These are phyloP conservation scores for Isatis tinctoria DNA, from an alignment of 345 rosid species.

Conservation along the genomic window DNA sequence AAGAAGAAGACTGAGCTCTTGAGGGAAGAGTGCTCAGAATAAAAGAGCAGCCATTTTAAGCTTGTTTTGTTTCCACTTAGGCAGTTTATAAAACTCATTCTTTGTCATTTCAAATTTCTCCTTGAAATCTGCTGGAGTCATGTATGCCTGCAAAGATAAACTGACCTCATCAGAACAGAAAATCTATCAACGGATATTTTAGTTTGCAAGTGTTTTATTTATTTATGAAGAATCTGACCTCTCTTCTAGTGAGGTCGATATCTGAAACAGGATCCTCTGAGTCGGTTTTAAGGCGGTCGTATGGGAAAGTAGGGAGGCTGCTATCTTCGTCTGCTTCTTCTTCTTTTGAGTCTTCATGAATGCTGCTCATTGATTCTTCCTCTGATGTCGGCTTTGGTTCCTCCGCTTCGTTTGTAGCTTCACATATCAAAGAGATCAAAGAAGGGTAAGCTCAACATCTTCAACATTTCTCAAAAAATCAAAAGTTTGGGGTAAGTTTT, in stretches of 20 bases:
- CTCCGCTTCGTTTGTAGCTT: slow-evolving; percentile 51
- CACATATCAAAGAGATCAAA: slow-evolving; percentile 26
- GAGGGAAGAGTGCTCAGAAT: slow-evolving; percentile 46
- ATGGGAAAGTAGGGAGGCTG: slow-evolving; percentile 73
- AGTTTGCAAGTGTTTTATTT: background rate
- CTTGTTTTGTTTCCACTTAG: slow-evolving; percentile 99
- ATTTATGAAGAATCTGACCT: slow-evolving; percentile 46
- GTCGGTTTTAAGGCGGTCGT: slow-evolving; percentile 62
- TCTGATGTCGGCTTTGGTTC: slow-evolving; percentile 43
- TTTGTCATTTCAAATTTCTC: slow-evolving; percentile 92
- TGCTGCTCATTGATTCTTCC: slow-evolving; percentile 58
- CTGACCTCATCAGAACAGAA: background rate
- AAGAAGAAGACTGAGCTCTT: slow-evolving; percentile 18
- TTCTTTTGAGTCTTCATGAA: slow-evolving; percentile 79
- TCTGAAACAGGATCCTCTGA: slow-evolving; percentile 67
- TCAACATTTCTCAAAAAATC: background rate
- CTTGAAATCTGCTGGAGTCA: slow-evolving; percentile 65
- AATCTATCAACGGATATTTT: background rate
- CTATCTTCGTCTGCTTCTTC: slow-evolving; percentile 87
- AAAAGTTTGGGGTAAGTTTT: background rate
- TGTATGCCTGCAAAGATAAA: slow-evolving; percentile 62
- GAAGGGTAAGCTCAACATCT: slow-evolving; percentile 9
- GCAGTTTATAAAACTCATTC: slow-evolving; percentile 73
- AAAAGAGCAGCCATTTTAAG: slow-evolving; percentile 80
- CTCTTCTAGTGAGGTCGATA: slow-evolving; percentile 88